Evolutionary conservation across 768 basidiomycete species (phyloP).

Genomic region (Calvatia gigantea): DNA sequence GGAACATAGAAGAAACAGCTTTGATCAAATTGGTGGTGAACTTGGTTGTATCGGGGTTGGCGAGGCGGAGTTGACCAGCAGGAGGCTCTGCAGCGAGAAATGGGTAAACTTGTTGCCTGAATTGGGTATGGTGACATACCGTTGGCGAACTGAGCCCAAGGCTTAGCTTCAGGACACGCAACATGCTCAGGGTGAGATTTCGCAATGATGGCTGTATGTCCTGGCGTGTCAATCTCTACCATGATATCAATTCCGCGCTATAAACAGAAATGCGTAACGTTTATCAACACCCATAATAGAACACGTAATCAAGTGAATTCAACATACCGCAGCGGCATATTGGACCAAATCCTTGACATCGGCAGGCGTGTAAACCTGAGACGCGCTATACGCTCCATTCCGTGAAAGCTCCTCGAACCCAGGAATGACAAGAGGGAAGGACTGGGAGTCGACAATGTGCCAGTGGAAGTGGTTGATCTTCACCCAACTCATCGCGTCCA

Average conservation of each 20-base stretch:
- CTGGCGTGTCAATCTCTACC: constrained; percentile 81
- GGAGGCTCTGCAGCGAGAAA: constrained; percentile 56
- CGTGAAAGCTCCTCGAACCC: constrained; percentile 57
- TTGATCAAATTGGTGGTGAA: constrained; percentile 57
- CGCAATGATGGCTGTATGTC: constrained; percentile 70
- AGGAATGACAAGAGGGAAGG: constrained; percentile 65
- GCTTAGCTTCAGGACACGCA: constrained; percentile 56
- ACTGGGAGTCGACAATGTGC: constrained; percentile 80
- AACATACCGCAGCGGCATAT: constrained; percentile 63
- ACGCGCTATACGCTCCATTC: constrained; percentile 64
- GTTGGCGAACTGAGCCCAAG: constrained; percentile 59
- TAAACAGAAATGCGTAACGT: too few relatives aligned
- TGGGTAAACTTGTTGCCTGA: not conserved
- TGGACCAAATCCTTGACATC: constrained; percentile 58
- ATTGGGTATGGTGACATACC: not conserved
- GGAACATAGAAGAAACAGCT: constrained; percentile 47
- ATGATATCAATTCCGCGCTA: constrained; percentile 75
- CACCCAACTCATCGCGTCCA: constrained; percentile 76
- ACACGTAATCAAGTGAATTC: constrained; percentile 22
- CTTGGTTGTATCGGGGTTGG: constrained; percentile 51
- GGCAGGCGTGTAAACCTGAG: constrained; percentile 45
- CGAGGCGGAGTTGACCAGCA: constrained; percentile 77
- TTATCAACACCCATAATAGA: constrained; percentile 15
- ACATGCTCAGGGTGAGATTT: constrained; percentile 68
- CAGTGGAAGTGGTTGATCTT: constrained; percentile 81